phyloP scores from a whole-genome alignment of 2,329 filamentous ascomycete species.

The Ophiocordyceps australis region DNA sequence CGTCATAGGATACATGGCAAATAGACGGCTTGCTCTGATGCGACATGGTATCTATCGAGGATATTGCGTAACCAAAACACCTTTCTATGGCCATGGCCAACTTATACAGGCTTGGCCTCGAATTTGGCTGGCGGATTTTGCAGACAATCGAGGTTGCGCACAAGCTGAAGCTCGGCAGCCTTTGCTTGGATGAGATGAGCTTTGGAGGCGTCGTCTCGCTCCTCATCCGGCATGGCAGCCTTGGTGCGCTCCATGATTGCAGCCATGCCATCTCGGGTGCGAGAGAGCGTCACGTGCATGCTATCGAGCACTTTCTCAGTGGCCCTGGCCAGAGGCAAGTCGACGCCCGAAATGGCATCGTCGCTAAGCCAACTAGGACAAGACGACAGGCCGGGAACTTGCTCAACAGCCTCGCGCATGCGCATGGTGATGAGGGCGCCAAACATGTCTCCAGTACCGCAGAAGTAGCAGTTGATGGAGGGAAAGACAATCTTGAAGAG shows the following conservation, averaged over 20 bases:
- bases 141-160: slow-evolving; percentile 55
- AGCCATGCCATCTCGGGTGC: slow-evolving; percentile 47
- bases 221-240: slow-evolving; percentile 22
- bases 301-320: slow-evolving; percentile 76
- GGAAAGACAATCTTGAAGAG: slow-evolving; percentile 80
- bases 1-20: too few relatives aligned
- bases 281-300: slow-evolving; percentile 72
- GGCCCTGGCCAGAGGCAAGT: slow-evolving; percentile 69
- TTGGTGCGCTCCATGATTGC: slow-evolving; percentile 24
- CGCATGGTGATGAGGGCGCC: slow-evolving; percentile 77
- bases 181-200: slow-evolving; percentile 55
- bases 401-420: slow-evolving; percentile 62
- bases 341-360: slow-evolving; percentile 47
- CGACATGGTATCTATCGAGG: too few relatives aligned
- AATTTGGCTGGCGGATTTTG: slow-evolving; percentile 47
- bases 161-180: slow-evolving; percentile 74
- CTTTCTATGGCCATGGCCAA: too few relatives aligned
- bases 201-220: slow-evolving; percentile 31
- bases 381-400: slow-evolving; percentile 23
- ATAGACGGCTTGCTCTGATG: too few relatives aligned
- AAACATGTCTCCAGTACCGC: slow-evolving; percentile 97
- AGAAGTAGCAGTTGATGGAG: slow-evolving; percentile 82
- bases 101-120: slow-evolving; percentile 31
- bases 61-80: too few relatives aligned
- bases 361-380: slow-evolving; percentile 56